Percentiles rank a stretch among this genome's conserved stretches.
phyloP scores from a whole-genome alignment of 768 basidiomycete species.

The Boletus reticuloceps region DNA sequence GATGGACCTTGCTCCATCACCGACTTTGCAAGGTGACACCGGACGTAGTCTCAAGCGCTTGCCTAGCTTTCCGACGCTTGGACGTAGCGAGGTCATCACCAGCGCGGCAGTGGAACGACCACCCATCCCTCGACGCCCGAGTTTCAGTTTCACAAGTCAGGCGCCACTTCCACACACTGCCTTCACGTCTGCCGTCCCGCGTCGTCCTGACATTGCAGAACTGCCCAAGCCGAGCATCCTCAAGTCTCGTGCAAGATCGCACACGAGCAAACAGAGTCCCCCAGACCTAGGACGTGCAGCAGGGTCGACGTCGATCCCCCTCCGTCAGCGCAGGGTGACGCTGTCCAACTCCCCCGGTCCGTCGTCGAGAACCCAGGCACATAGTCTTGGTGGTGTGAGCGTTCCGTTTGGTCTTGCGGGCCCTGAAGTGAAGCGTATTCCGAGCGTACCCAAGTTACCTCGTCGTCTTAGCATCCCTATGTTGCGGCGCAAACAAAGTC shows the following conservation, averaged over 20 bases:
- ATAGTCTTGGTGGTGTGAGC: background rate
- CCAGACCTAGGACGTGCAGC: background rate
- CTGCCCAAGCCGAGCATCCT: slow-evolving; percentile 15
- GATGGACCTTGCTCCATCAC: slow-evolving; percentile 19
- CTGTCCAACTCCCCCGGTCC: slow-evolving; percentile 14
- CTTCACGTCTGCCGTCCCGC: background rate
- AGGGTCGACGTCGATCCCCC: background rate
- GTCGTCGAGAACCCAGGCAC: background rate
- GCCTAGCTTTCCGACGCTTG: slow-evolving; percentile 23
- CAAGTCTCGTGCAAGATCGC: slow-evolving; percentile 9
- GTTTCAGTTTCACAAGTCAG: slow-evolving; percentile 5
- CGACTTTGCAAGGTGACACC: slow-evolving; percentile 8
- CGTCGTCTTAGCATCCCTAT: slow-evolving; percentile 29
- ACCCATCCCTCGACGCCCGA: slow-evolving; percentile 12
- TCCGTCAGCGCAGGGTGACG: slow-evolving; percentile 21
- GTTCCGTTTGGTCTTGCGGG: background rate
- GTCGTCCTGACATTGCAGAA: slow-evolving; percentile 3
- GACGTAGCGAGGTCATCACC: background rate
- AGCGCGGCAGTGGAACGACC: background rate
- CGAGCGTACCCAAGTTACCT: slow-evolving; percentile 25
- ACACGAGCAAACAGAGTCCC: slow-evolving; percentile 4
- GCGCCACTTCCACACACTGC: background rate
- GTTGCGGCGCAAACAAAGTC: slow-evolving; percentile 28
- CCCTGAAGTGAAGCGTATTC: slow-evolving; percentile 8
- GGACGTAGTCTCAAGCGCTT: slow-evolving; percentile 20